Evolutionary conservation across 2,329 filamentous ascomycete species (phyloP), one percentile per base, ranked within the genome.

Genomic region (Colletotrichum tropicicola): DNA sequence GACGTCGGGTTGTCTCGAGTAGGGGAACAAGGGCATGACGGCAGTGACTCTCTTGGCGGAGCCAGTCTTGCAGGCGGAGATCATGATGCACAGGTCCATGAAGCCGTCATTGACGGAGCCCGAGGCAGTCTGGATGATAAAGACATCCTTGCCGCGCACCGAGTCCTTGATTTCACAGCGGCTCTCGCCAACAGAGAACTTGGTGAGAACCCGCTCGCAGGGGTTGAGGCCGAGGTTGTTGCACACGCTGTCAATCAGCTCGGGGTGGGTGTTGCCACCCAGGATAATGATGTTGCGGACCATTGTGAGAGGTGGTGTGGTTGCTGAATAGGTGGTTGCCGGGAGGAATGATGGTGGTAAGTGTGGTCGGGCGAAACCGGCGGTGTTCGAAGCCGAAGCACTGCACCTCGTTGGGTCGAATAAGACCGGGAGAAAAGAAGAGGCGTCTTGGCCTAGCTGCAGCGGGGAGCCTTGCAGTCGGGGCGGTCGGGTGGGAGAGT

Each of bases 121-220:
- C 71, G 93, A 93, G 71, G 93, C 94, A 43, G 93, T 96, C 80
- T 98, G 95, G 73, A 99, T 93, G 76, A 98, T 98, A 82, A 97
- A 99, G 77, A 98, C 96, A 88, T 99, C 96, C 79, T 99, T 99
- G 72, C 93, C 96, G 72, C 96, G 92, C 54, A 99, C 96, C 13
- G 94, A 97, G 79, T 99, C 96, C 77, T 94, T 88, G 74, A 99
- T 97, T 80, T 98, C 96, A 68, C 97, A 95, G 59, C 95, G 90
- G 70, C 92, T 97, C 83, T 98, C 96, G 70, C 96, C 96, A 55
- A 96, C 93, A 30, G 94, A 93, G 83, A 99, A 99, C 82, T 98
- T 98, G 75, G 85, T 88, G 52, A 98, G 89, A 67, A 94, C 89
- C 71, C 95, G 91, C 74, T 94, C 91, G 71, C 93, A 93, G 19